Evolutionary conservation across 306 rosid species (phyloP).

Genomic region (Morella rubra): DNA sequence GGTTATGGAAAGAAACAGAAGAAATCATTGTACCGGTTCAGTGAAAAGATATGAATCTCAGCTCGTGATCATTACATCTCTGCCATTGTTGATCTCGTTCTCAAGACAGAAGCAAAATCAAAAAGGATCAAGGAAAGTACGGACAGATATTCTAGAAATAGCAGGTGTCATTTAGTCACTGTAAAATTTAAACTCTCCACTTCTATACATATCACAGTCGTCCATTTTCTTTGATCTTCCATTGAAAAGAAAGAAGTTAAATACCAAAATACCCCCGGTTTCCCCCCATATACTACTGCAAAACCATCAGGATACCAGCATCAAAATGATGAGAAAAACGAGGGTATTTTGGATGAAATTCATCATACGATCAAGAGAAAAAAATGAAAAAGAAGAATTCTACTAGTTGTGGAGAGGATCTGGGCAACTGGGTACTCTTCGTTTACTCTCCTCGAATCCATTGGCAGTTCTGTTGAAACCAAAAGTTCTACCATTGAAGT

Average conservation of each 20-base stretch:
- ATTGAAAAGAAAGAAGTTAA: slow-evolving; percentile 10
- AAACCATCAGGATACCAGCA: background rate
- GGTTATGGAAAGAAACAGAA: background rate
- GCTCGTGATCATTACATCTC: slow-evolving; percentile 28
- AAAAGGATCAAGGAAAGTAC: slow-evolving; percentile 28
- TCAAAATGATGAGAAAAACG: slow-evolving; percentile 65
- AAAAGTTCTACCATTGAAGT: slow-evolving; percentile 46
- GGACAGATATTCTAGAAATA: slow-evolving; percentile 24
- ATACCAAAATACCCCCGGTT: slow-evolving; percentile 87
- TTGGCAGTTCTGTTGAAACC: slow-evolving; percentile 32
- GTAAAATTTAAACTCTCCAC: slow-evolving; percentile 24
- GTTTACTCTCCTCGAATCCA: slow-evolving; percentile 57
- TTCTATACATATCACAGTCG: slow-evolving; percentile 38
- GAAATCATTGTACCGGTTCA: slow-evolving; percentile 20
- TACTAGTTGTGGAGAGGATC: slow-evolving; percentile 97
- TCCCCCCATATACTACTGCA: slow-evolving; percentile 49
- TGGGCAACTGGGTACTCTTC: slow-evolving; percentile 93
- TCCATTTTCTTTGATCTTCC: slow-evolving; percentile 32
- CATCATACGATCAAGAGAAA: slow-evolving; percentile 21
- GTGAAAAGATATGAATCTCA: slow-evolving; percentile 35
- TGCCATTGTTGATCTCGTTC: slow-evolving; percentile 21
- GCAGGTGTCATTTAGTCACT: slow-evolving; percentile 9
- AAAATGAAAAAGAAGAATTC: slow-evolving; percentile 11
- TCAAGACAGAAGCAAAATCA: slow-evolving; percentile 14
- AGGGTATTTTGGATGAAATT: slow-evolving; percentile 64